Base-by-base conservation (phyloP, 1,284 basidiomycete genomes). In the Ustilago hordei region DNA sequence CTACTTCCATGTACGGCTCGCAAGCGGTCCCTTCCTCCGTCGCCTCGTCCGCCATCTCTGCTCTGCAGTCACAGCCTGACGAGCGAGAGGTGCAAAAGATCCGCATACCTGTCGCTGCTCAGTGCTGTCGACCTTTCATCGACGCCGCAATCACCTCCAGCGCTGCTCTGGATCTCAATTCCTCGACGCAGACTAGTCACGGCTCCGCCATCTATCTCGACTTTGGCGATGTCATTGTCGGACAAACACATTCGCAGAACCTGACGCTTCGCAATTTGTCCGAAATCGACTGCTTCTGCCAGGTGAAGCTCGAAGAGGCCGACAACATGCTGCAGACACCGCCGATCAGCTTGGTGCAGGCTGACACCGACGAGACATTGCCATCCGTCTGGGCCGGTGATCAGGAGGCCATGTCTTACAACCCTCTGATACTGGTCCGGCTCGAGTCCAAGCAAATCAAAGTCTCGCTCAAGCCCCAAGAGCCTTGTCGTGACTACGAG, bases 181-280 rank as follows among this genome's bases (percentile, higher is more conserved):
- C 69, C 7, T 54, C 60, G 6, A 54, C 76, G 11, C 75, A 65
- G 58, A 67, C 63, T 9, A 63, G 60, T 60, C 39, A 54, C 23
- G 63, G 70, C 38, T 71, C 76, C 3, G 64, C 67, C 59, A 70
- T 84, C 41, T 69, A 73, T 38, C 60, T 84, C 53, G 83, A 85
- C 64, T 81, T 85, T 60, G 82, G 84, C 65, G 84, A 86, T 57
- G 69, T 85, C 36, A 69, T 84, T 34, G 84, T 84, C 8, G 82
- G 82, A 34, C 64, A 83, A 23, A 60, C 63, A 13, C 75, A 81
- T 11, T 61, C 73, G 11, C 78, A 78, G 35, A 69, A 66, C 17
- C 59, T 86, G 28, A 60, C 45, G 31, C 55, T 86, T 11, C 62
- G 69, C 55, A 85, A 85, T 61, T 47, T 67, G 28, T 73, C 80